A percentile compares a stretch with the other conserved stretches of the same genome.
Conservation (phyloP, 768 basidiomycete genomes). For the Botryobasidium botryosum region DNA sequence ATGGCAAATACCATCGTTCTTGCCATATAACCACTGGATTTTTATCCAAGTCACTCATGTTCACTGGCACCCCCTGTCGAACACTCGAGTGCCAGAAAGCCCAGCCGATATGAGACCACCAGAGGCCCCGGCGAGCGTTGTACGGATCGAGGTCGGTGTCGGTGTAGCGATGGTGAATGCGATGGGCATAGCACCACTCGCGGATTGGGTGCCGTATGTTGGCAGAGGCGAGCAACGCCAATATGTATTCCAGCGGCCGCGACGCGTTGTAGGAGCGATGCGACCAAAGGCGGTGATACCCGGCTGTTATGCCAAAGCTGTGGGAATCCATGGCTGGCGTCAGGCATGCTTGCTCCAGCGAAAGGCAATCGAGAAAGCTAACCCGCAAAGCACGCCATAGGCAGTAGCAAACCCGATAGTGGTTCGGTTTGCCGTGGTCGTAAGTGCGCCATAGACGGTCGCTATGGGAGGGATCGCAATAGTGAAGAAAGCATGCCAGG, state of each 20-base stretch:
- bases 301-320: constrained; percentile 65
- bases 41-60: constrained; percentile 70
- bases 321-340: too few species aligned
- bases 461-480: too few species aligned
- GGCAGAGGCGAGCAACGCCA: constrained; percentile 27
- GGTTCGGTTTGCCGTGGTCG: too few species aligned
- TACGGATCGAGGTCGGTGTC: constrained; percentile 56
- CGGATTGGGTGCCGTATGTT: neutral
- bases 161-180: constrained; percentile 40
- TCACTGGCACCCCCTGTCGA: too few species aligned
- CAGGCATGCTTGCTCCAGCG: too few species aligned
- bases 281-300: constrained; percentile 67
- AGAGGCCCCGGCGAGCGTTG: constrained; percentile 51
- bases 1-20: constrained; percentile 53
- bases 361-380: too few species aligned
- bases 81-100: too few species aligned
- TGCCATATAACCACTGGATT: constrained; percentile 74
- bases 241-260: constrained; percentile 33
- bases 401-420: too few species aligned
- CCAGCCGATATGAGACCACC: constrained; percentile 75
- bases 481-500: too few species aligned
- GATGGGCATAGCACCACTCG: constrained; percentile 7
- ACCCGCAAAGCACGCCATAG: too few species aligned
- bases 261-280: constrained; percentile 52
- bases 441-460: too few species aligned